Evolutionary conservation across 768 basidiomycete genomes (phyloP), one percentile per base, ranked within the genome.

Genomic region (Lactifluus volemus): DNA sequence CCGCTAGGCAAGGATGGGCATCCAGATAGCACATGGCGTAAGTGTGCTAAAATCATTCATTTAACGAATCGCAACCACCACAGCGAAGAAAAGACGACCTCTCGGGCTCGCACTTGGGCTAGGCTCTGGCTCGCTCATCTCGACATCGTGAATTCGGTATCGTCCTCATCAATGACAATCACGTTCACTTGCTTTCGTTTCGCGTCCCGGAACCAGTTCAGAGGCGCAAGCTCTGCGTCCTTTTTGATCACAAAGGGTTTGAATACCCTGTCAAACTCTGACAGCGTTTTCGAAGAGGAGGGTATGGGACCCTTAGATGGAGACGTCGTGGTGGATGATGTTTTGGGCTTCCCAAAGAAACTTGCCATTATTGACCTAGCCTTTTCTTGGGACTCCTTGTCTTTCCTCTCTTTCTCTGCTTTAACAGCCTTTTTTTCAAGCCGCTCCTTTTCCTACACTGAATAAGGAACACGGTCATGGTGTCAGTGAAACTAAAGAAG

Each of bases 231-330:
- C 30, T 78, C 75, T 5, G 82, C 80, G 62, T 83, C 89, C 68
- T 88, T 92, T 76, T 88, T 91, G 61, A 89, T 66, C 5, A 82
- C 77, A 70, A 92, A 96, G 1, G 91, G 85, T 66, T 82, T 85
- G 76, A 97, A 97, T 1, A 78, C 77, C 66, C 75, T 81, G 56
- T 86, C 80, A 66, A 91, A 96, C 49, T 93, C 88, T 15, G 81
- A 81, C 32, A 77, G 29, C 25, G 42, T 64, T 34, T 68, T 70
- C 6, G 76, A 77, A 49, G 82, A 60, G 9, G 73, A 68, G 39
- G 68, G 67, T 1, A 70, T 67, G 14, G 71, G 62, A 55, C 64
- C 57, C 42, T 60, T 68, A 51, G 70, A 69, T 15, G 72, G 62
- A 38, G 72, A 63, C 19, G 67, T 63, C 39, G 63, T 44, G 12